Percentiles rank a stretch among this genome's conserved stretches.
phyloP scores from a whole-genome alignment of 2,329 filamentous ascomycete species.

The Lecanosticta acicola region DNA sequence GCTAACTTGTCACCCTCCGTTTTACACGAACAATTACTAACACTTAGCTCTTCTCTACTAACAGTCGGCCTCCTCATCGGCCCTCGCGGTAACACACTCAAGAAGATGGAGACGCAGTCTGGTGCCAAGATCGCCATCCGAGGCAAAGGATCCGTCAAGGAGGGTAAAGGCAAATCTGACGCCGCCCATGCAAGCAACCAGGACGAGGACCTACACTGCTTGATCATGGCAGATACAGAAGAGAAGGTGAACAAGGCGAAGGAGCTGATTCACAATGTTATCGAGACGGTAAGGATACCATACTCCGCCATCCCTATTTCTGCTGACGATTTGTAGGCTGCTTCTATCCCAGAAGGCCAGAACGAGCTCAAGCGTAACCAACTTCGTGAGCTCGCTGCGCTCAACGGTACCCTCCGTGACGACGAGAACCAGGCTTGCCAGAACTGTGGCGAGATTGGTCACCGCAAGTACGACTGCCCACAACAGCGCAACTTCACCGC shows the following conservation, averaged over 20 bases:
- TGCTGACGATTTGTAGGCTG: conserved; percentile 58
- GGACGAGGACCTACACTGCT: conserved; percentile 96
- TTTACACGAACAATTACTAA: conserved; percentile 46
- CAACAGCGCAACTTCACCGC: conserved; percentile 98
- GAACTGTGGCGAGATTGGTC: conserved; percentile 97
- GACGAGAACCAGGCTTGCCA: conserved; percentile 99
- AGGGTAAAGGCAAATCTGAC: conserved; percentile 98
- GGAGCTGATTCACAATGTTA: conserved; percentile 95
- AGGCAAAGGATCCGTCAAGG: conserved; percentile 98
- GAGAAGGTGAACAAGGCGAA: conserved; percentile 99
- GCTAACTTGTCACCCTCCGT: conserved; percentile 24
- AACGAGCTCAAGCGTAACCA: conserved; percentile 99
- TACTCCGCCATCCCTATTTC: not conserved
- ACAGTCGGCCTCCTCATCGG: conserved; percentile 99
- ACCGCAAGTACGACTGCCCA: conserved; percentile 97
- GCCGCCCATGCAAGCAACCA: conserved; percentile 99
- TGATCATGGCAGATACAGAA: conserved; percentile 99
- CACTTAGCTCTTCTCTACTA: conserved; percentile 76
- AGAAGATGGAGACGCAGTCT: conserved; percentile 99
- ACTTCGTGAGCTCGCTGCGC: conserved; percentile 89
- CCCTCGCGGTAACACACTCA: conserved; percentile 98
- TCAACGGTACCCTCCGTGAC: conserved; percentile 98
- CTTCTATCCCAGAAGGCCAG: conserved; percentile 95
- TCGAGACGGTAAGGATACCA: conserved; percentile 74
- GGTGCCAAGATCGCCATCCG: conserved; percentile 98